phyloP scores from a whole-genome alignment of 1,139 yeast genomes.

The Lizanozyma gosingica region DNA sequence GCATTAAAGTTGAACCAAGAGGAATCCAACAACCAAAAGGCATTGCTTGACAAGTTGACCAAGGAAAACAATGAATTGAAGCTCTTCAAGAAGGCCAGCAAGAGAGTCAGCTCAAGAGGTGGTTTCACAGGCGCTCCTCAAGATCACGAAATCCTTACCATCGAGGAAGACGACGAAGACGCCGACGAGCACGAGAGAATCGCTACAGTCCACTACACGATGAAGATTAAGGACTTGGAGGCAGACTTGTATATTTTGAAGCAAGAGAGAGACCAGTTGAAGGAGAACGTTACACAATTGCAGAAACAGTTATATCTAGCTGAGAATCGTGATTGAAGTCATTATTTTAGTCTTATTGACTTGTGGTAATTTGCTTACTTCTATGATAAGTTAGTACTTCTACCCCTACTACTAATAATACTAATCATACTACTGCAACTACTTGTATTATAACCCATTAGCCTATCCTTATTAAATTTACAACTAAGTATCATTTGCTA shows the following conservation, averaged over 20 bases:
- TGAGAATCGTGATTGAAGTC: constrained; percentile 3
- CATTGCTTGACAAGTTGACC: constrained; percentile 44
- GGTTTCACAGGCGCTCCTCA: constrained; percentile 3
- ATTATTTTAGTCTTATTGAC: too few species aligned
- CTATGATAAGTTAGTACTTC: too few species aligned
- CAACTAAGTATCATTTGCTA: too few species aligned
- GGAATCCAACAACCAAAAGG: constrained; percentile 57
- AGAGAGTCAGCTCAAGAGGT: constrained; percentile 23
- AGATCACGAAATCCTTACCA: constrained; percentile 7
- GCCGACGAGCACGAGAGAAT: constrained; percentile 41
- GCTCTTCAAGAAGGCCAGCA: constrained; percentile 37
- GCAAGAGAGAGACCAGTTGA: constrained; percentile 77
- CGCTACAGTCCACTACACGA: constrained; percentile 58
- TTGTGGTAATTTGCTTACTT: too few species aligned
- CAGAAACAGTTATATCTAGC: constrained; percentile 48
- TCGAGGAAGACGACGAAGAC: constrained; percentile 16
- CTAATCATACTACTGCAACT: too few species aligned
- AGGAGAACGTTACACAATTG: constrained; percentile 49
- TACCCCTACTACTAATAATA: too few species aligned
- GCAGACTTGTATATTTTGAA: constrained; percentile 75
- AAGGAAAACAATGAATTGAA: constrained; percentile 66
- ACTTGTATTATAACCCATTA: too few species aligned
- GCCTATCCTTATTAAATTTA: too few species aligned
- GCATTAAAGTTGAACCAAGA: constrained; percentile 69
- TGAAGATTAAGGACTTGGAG: constrained; percentile 73